phyloP scores from a whole-genome alignment of 306 rosid genomes.

The Dryas alaskensis region DNA sequence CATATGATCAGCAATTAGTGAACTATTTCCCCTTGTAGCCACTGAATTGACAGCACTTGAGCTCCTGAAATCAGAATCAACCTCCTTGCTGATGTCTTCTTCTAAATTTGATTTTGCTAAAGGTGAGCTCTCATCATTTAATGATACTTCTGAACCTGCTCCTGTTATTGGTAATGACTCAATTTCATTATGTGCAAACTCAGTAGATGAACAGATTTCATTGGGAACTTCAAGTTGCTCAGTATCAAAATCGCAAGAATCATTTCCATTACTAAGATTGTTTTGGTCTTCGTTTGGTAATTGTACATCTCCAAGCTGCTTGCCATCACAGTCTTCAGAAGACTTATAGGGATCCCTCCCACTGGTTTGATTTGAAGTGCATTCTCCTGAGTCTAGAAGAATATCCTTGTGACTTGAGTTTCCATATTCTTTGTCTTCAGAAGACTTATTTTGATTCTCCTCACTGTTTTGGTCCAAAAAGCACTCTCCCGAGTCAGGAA shows the following conservation, averaged over 20 bases:
- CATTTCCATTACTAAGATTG: constrained; percentile 32
- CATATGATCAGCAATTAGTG: constrained; percentile 18
- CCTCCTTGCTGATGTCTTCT: constrained; percentile 20
- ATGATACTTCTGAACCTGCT: constrained; percentile 33
- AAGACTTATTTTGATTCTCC: neutral
- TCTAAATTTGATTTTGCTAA: constrained; percentile 35
- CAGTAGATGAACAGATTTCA: constrained; percentile 35
- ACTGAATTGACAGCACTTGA: constrained; percentile 26
- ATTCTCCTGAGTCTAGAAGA: neutral
- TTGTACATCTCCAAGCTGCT: constrained; percentile 35
- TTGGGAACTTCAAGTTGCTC: constrained; percentile 40
- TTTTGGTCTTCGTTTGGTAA: constrained; percentile 42
- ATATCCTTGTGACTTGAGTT: neutral
- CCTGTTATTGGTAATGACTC: constrained; percentile 28
- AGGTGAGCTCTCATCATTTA: constrained; percentile 24
- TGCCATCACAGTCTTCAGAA: constrained; percentile 28
- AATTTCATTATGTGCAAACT: constrained; percentile 40
- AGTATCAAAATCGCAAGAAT: constrained; percentile 19
- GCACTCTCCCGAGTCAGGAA: neutral
- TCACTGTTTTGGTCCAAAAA: neutral
- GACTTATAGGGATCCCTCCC: constrained; percentile 10
- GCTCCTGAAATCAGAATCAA: constrained; percentile 38
- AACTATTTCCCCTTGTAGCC: constrained; percentile 33
- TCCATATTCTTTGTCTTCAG: neutral
- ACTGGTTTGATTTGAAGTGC: neutral